Evolutionary conservation across 2,329 filamentous ascomycete species (phyloP).

Genomic region (Nigrospora oryzae): DNA sequence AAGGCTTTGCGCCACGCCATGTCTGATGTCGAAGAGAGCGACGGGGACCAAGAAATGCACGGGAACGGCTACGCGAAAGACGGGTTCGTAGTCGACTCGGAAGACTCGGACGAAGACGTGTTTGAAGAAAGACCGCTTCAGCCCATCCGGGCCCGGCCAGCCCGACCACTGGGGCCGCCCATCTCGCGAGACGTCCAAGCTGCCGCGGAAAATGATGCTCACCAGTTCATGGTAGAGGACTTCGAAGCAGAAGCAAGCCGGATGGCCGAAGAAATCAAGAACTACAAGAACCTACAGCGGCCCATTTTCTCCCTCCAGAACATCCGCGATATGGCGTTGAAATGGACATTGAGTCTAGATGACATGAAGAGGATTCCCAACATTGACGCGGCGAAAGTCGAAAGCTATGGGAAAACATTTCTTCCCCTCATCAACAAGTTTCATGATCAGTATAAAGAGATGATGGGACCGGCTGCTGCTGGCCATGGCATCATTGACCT

Average conservation of each 20-base stretch:
- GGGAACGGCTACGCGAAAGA: slow-evolving; percentile 35
- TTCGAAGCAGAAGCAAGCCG: slow-evolving; percentile 58
- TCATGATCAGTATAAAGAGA: slow-evolving; percentile 37
- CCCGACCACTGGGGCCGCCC: slow-evolving; percentile 27
- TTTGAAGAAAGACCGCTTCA: slow-evolving; percentile 24
- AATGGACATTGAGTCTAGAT: slow-evolving; percentile 52
- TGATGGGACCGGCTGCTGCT: slow-evolving; percentile 28
- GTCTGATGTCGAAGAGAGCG: slow-evolving; percentile 26
- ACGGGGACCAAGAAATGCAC: slow-evolving; percentile 25
- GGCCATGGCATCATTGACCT: slow-evolving; percentile 43
- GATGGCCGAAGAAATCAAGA: slow-evolving; percentile 53
- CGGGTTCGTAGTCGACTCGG: slow-evolving; percentile 30
- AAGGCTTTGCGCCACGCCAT: slow-evolving; percentile 16
- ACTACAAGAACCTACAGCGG: slow-evolving; percentile 45
- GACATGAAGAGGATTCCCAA: slow-evolving; percentile 56
- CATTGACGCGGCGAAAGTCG: slow-evolving; percentile 55
- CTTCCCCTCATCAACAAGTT: slow-evolving; percentile 46
- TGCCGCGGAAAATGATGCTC: slow-evolving; percentile 43
- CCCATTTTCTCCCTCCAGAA: slow-evolving; percentile 61
- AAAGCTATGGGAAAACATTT: slow-evolving; percentile 52
- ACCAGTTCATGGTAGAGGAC: slow-evolving; percentile 52
- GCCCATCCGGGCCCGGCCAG: slow-evolving; percentile 30
- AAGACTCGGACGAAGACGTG: slow-evolving; percentile 36
- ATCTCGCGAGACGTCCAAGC: slow-evolving; percentile 50
- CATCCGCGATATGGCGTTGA: slow-evolving; percentile 64